These are phyloP conservation scores for Allomyces javanicus DNA, from an alignment of 192 early-diverging fungal species.

Conservation along the genomic window DNA sequence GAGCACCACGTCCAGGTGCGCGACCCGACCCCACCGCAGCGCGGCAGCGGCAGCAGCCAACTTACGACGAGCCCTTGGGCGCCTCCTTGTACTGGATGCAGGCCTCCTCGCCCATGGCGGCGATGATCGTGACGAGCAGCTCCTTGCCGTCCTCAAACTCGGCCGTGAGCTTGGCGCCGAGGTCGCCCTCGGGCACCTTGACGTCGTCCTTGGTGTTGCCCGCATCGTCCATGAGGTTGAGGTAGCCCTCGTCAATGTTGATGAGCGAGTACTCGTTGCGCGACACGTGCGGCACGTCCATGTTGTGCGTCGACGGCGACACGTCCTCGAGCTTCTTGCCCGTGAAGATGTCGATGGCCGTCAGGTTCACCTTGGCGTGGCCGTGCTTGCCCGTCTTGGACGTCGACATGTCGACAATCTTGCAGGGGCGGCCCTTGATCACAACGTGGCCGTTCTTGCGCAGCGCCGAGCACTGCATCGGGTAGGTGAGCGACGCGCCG, in stretches of 20 bases:
- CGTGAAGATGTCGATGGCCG: constrained; percentile 92
- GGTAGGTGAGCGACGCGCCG: constrained; percentile 85
- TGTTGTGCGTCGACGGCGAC: constrained; percentile 99
- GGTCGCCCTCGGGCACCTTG: constrained; percentile 69
- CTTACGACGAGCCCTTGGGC: constrained; percentile 16
- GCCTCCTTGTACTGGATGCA: constrained; percentile 64
- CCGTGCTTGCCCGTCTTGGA: constrained; percentile 99
- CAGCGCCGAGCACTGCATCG: constrained; percentile 98
- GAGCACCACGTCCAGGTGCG: too few species aligned
- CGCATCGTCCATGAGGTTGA: constrained; percentile 60
- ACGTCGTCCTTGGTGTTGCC: constrained; percentile 89
- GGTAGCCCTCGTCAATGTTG: constrained; percentile 78
- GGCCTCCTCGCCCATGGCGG: constrained; percentile 85
- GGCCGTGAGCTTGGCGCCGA: constrained; percentile 48
- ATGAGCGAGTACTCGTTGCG: constrained; percentile 70
- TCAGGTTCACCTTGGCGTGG: constrained; percentile 98
- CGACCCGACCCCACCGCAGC: too few species aligned
- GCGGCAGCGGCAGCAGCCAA: too few species aligned
- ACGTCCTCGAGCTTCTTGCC: constrained; percentile 96
- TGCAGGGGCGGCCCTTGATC: constrained; percentile 98
- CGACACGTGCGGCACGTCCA: constrained; percentile 91
- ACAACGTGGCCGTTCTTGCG: constrained; percentile 96
- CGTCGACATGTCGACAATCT: constrained; percentile 99
- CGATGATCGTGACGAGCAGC: constrained; percentile 61
- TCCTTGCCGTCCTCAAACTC: constrained; percentile 62